These are phyloP conservation scores for Aspergillus eucalypticola DNA, from an alignment of 2,329 filamentous ascomycete genomes.

Conservation along the genomic window DNA sequence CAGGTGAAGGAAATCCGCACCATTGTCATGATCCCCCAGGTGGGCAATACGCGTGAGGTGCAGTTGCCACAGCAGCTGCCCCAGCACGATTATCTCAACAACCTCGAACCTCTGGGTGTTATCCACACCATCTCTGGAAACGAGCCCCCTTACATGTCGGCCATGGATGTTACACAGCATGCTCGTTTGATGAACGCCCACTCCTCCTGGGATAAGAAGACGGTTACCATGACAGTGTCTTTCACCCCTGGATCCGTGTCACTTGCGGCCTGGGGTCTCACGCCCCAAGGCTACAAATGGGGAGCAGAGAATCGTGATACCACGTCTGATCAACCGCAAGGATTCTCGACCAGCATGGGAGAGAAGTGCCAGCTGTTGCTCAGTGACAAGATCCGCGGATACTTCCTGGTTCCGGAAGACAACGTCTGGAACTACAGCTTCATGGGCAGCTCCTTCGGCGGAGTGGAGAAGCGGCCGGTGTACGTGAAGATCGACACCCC, in stretches of 20 bases:
- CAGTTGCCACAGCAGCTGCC: conserved; percentile 88
- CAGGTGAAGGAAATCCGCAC: conserved; percentile 96
- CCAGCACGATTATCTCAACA: conserved; percentile 84
- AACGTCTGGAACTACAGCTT: conserved; percentile 97
- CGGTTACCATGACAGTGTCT: conserved; percentile 89
- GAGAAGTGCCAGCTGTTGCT: conserved; percentile 93
- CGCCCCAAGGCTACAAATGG: conserved; percentile 92
- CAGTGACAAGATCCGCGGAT: conserved; percentile 89
- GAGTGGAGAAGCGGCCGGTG: conserved; percentile 85
- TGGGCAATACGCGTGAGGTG: conserved; percentile 87
- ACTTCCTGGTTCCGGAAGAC: conserved; percentile 91
- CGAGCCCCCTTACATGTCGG: conserved; percentile 94
- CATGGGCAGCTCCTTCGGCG: conserved; percentile 85
- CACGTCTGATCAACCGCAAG: conserved; percentile 87
- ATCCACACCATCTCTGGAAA: conserved; percentile 96
- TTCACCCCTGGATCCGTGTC: conserved; percentile 98
- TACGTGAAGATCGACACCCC: conserved; percentile 95
- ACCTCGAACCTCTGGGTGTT: conserved; percentile 85
- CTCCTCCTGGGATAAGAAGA: conserved; percentile 80
- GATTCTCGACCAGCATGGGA: conserved; percentile 88
- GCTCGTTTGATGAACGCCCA: conserved; percentile 85
- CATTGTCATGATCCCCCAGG: conserved; percentile 96
- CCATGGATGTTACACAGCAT: conserved; percentile 91
- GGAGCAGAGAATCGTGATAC: conserved; percentile 93
- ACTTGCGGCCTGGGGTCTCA: conserved; percentile 88